Percentiles rank a stretch among this genome's conserved stretches.
phyloP scores from a whole-genome alignment of 305 asterid species.

The Petunia hybrid region DNA sequence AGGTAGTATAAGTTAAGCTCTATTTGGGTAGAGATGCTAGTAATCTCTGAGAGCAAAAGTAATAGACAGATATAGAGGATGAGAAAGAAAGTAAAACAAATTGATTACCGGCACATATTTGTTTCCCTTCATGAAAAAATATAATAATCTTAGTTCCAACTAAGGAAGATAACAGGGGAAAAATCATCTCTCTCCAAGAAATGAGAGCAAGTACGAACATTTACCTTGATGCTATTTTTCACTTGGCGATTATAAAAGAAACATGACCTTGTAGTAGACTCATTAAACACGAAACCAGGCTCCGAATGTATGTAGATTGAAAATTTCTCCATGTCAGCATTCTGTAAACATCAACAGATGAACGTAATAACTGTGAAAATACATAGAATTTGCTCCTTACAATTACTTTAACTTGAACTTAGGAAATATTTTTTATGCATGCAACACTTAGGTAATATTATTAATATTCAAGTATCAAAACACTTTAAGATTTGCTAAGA shows the following conservation, averaged over 20 bases:
- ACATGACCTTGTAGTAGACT: constrained; percentile 67
- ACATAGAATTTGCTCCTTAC: no score
- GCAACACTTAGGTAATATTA: no score
- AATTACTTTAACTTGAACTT: no score
- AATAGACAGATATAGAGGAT: background rate
- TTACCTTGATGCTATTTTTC: constrained; percentile 78
- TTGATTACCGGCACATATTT: background rate
- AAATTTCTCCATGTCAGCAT: constrained; percentile 59
- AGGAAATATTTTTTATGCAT: no score
- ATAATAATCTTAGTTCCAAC: no score
- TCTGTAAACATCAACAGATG: constrained; percentile 50
- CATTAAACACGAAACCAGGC: constrained; percentile 83
- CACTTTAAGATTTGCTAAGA: no score
- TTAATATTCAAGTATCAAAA: no score
- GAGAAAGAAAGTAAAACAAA: background rate
- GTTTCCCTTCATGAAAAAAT: background rate
- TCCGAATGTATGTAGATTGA: constrained; percentile 80
- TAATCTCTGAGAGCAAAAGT: background rate
- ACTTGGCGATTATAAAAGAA: constrained; percentile 71
- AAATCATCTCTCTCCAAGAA: background rate
- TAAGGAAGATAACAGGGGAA: background rate
- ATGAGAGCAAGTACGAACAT: background rate
- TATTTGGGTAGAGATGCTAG: background rate
- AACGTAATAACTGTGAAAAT: no score
- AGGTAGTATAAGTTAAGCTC: background rate